Evolutionary conservation across 1,139 yeast genomes (phyloP), one percentile per base, ranked within the genome.

Genomic region (Candida gigantensis): DNA sequence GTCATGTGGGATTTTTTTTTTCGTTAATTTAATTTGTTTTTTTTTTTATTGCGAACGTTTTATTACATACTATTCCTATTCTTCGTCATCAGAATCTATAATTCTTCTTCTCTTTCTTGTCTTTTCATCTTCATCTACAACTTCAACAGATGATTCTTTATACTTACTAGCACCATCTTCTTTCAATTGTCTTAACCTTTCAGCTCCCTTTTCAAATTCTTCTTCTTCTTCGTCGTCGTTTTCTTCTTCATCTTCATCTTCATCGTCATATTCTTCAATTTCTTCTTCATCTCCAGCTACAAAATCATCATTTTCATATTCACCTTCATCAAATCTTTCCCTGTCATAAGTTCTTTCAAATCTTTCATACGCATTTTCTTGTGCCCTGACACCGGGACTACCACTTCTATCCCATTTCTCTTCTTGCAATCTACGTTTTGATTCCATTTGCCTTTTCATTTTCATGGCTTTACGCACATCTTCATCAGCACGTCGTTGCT

Each of bases 401-500:
- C 47, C 45, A 17, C 54, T 53, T 34, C 68, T 48, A 30, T 63
- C 73, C 44, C 63, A 43, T 38, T 68, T 57, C 41, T 70, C 76
- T 43, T 71, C 76, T 44, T 69, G 74, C 36, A 67, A 51, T 44
- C 74, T 68, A 43, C 79, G 69, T 52, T 76, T 80, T 47, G 72
- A 58, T 47, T 73, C 77, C 49, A 78, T 67, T 70, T 79, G 83
- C 67, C 90, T 72, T 70, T 81, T 76, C 60, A 83, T 77, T 60
- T 84, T 77, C 55, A 77, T 65, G 43, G 81, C 72, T 62, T 86
- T 79, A 49, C 80, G 78, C 52, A 84, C 95, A 44, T 79, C 81
- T 62, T 80, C 86, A 57, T 88, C 96, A 23, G 90, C 81, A 50
- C 80, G 80, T 53, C 86, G 78, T 53, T 89, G 90, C 47, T 82